Evolutionary conservation across 1,139 yeast species (phyloP).

Genomic region (Arxiozyma slooffiae): DNA sequence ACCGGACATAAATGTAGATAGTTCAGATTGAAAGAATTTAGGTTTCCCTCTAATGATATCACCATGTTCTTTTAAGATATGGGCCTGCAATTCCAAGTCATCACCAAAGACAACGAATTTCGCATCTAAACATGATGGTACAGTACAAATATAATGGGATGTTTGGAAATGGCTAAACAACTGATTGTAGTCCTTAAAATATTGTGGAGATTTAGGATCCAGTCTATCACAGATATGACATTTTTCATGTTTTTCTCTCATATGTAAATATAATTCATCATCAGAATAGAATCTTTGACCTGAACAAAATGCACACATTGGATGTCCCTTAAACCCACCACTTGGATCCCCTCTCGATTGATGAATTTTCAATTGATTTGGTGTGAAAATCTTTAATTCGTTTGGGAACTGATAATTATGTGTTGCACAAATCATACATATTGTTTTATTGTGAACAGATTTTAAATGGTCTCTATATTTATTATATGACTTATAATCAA

Average conservation of each 20-base stretch:
- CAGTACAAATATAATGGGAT: conserved; percentile 70
- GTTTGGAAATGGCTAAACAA: conserved; percentile 63
- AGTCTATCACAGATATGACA: conserved; percentile 83
- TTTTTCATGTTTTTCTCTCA: conserved; percentile 76
- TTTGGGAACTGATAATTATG: conserved; percentile 68
- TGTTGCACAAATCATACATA: conserved; percentile 67
- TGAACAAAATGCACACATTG: conserved; percentile 74
- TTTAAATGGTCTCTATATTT: conserved; percentile 57
- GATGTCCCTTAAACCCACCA: conserved; percentile 82
- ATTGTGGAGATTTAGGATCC: conserved; percentile 57
- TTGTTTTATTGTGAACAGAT: conserved; percentile 47
- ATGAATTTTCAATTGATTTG: conserved; percentile 58
- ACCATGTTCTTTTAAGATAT: conserved; percentile 78
- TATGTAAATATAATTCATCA: conserved; percentile 75
- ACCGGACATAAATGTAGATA: conserved; percentile 47
- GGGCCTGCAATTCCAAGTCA: conserved; percentile 79
- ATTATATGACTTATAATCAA: conserved; percentile 40
- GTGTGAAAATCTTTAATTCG: conserved; percentile 57
- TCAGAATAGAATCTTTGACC: conserved; percentile 73
- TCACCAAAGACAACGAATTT: conserved; percentile 87
- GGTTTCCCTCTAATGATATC: conserved; percentile 41
- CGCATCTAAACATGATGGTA: conserved; percentile 76
- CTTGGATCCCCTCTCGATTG: conserved; percentile 53
- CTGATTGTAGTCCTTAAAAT: conserved; percentile 66
- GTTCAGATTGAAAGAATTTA: conserved; percentile 50